Percentiles rank a stretch among this genome's conserved stretches.
These are phyloP conservation scores for Tylopilus plumbeoviolaceoides DNA, from an alignment of 768 basidiomycete genomes.

Conservation along the genomic window DNA sequence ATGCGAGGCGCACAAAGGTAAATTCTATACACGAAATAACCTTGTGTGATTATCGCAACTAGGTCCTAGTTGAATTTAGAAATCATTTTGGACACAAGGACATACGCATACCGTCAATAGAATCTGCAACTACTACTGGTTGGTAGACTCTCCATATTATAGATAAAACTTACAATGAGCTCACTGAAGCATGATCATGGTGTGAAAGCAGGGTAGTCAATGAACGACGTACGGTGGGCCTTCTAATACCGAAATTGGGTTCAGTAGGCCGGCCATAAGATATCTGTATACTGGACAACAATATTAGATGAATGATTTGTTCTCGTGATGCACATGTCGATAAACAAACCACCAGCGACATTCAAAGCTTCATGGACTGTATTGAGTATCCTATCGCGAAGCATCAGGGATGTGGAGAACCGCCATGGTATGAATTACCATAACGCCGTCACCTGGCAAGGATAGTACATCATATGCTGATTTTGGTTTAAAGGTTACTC, in stretches of 20 bases:
- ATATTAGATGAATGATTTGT: neutral
- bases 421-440: neutral
- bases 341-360: slow-evolving; percentile 5
- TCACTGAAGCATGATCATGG: neutral
- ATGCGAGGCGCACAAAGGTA: neutral
- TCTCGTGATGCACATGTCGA: neutral
- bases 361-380: slow-evolving; percentile 7
- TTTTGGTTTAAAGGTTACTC: too few relatives aligned
- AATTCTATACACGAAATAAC: neutral
- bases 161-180: neutral
- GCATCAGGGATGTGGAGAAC: neutral
- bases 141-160: neutral
- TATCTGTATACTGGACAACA: neutral
- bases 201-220: neutral
- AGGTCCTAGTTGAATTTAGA: neutral
- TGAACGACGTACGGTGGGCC: neutral
- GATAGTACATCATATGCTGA: too few relatives aligned
- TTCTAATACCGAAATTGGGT: neutral
- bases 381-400: slow-evolving; percentile 2
- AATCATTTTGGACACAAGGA: neutral
- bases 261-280: slow-evolving; percentile 20
- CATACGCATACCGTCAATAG: neutral
- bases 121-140: neutral
- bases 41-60: neutral
- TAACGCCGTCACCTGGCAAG: slow-evolving; percentile 4